These are phyloP conservation scores for Cyberlindnera samutprakarnensis DNA, from an alignment of 805 yeast genomes.

Conservation along the genomic window DNA sequence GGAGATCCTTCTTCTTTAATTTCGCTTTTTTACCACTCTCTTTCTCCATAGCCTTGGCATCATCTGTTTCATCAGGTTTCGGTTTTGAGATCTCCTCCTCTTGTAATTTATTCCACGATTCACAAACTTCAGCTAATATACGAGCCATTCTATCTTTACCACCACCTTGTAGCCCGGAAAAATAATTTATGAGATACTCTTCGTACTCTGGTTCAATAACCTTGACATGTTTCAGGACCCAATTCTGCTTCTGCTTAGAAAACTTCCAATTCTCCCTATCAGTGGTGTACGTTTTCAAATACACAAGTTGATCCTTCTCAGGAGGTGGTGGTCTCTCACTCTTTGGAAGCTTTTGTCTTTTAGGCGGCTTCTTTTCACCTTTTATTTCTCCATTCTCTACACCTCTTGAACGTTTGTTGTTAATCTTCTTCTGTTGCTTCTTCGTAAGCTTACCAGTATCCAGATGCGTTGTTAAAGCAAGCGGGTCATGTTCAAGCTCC, in stretches of 20 bases:
- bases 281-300: conserved; percentile 48
- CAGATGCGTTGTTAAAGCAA: conserved; percentile 36
- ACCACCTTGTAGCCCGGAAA: conserved; percentile 64
- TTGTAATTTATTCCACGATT: conserved; percentile 45
- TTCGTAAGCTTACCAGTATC: conserved; percentile 34
- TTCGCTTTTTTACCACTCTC: conserved; percentile 3
- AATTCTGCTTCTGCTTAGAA: conserved; percentile 79
- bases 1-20: conserved; percentile 8
- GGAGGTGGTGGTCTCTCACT: conserved; percentile 62
- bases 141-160: conserved; percentile 49
- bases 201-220: conserved; percentile 47
- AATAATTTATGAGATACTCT: conserved; percentile 40
- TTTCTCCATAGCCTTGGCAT: conserved; percentile 1
- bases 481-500: conserved; percentile 36
- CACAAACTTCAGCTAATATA: conserved; percentile 39
- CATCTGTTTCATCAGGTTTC: background rate
- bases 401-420: conserved; percentile 17
- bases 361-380: conserved; percentile 49
- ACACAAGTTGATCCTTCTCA: conserved; percentile 66
- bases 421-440: conserved; percentile 35
- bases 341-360: conserved; percentile 63
- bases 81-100: conserved; percentile 3
- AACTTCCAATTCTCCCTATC: conserved; percentile 70
- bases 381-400: conserved; percentile 9
- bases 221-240: conserved; percentile 63